Conservation (phyloP, 2,329 filamentous ascomycete genomes). For the Ceratocystis colombiana region DNA sequence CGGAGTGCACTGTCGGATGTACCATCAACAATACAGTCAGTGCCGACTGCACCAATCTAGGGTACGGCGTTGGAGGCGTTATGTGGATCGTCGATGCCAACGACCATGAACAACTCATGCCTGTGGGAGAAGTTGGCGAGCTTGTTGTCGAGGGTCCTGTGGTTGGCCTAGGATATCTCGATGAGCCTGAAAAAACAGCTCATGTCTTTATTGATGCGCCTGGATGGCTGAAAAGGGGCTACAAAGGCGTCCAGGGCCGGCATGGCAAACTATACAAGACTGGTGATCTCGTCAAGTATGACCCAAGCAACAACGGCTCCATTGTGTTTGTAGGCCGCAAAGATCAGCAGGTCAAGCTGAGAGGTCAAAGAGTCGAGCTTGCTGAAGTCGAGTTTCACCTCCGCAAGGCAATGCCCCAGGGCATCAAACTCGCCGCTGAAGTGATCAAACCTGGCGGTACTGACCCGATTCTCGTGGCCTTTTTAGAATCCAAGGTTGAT, state of each 20-base stretch:
- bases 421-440: conserved; percentile 40
- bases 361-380: conserved; percentile 55
- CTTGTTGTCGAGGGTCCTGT: conserved; percentile 48
- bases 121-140: conserved; percentile 43
- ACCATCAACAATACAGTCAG: conserved; percentile 40
- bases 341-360: conserved; percentile 58
- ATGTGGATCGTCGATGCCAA: conserved; percentile 45
- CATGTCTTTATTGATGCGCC: conserved; percentile 49
- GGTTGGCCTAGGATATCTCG: conserved; percentile 53
- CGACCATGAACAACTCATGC: conserved; percentile 39
- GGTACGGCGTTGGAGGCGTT: conserved; percentile 39
- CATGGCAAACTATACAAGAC: conserved; percentile 47
- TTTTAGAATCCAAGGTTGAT: conserved; percentile 33
- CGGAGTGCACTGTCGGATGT: conserved; percentile 45
- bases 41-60: conserved; percentile 38
- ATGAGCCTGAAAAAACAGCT: conserved; percentile 47
- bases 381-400: conserved; percentile 45
- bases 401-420: conserved; percentile 36
- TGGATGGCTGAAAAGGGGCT: conserved; percentile 40
- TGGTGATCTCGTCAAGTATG: conserved; percentile 48
- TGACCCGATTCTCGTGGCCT: conserved; percentile 40
- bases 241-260: conserved; percentile 33
- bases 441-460: conserved; percentile 40
- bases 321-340: conserved; percentile 52
- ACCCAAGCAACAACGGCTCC: conserved; percentile 43